Percentiles rank a stretch among this genome's conserved stretches.
Conservation (phyloP, 2,329 filamentous ascomycete genomes). For the Samsoniella hepiali region DNA sequence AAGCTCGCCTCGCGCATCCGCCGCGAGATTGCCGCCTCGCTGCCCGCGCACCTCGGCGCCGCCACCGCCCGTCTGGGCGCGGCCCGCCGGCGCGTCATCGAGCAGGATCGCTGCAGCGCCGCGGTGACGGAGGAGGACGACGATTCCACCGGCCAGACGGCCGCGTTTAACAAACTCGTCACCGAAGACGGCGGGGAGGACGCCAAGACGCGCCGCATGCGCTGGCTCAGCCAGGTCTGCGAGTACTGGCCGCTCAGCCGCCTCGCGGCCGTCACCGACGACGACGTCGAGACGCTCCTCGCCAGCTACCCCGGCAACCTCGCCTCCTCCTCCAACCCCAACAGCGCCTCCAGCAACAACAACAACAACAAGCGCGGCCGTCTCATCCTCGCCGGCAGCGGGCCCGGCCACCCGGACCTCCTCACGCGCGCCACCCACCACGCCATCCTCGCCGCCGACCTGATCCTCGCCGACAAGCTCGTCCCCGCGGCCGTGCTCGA, state of each 20-base stretch:
- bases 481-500: constrained; percentile 82
- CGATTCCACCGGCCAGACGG: constrained; percentile 69
- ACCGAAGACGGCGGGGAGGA: constrained; percentile 57
- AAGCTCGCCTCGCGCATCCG: constrained; percentile 88
- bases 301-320: constrained; percentile 57
- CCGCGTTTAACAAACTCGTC: constrained; percentile 81
- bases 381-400: constrained; percentile 86
- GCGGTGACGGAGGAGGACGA: constrained; percentile 42
- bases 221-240: constrained; percentile 94
- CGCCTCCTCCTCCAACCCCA: constrained; percentile 23
- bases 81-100: constrained; percentile 66
- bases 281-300: constrained; percentile 75
- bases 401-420: constrained; percentile 88
- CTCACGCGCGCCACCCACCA: constrained; percentile 79
- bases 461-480: constrained; percentile 84
- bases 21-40: constrained; percentile 76
- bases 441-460: constrained; percentile 69
- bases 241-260: constrained; percentile 95
- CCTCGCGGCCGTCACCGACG: constrained; percentile 74
- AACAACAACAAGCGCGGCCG: constrained; percentile 49
- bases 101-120: constrained; percentile 62
- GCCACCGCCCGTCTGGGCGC: constrained; percentile 77
- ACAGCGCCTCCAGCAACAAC: constrained; percentile 5
- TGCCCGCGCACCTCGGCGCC: constrained; percentile 71
- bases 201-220: constrained; percentile 73